A percentile compares a stretch with the other conserved stretches of the same genome.
These are phyloP conservation scores for Ogataea chonburiensis DNA, from an alignment of 805 yeast species.

Conservation along the genomic window DNA sequence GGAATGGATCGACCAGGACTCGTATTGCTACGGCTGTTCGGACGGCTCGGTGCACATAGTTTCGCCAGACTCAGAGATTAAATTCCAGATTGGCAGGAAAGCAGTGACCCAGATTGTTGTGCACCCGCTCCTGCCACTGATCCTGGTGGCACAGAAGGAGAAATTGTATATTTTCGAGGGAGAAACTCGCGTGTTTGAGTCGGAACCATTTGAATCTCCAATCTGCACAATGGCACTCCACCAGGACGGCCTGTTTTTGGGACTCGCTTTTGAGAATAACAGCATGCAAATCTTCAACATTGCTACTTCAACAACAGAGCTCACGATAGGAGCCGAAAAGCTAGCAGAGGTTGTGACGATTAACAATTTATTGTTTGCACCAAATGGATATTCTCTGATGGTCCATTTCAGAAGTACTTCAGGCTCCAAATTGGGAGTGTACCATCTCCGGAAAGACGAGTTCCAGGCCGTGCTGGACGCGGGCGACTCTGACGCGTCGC, in stretches of 20 bases:
- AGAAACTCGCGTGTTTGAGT: constrained; percentile 6
- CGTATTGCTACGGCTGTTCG: constrained; percentile 8
- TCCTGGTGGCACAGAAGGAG: constrained; percentile 16
- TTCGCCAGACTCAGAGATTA: constrained; percentile 3
- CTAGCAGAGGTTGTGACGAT: constrained; percentile 20
- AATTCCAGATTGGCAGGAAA: constrained; percentile 7
- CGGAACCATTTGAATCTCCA: constrained; percentile 6
- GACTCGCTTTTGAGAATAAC: constrained; percentile 36
- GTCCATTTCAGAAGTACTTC: constrained; percentile 13
- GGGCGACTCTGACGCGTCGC: background rate
- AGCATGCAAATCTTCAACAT: constrained; percentile 40
- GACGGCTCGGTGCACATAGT: constrained; percentile 8
- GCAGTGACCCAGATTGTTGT: constrained; percentile 9
- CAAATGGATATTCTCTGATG: constrained; percentile 63
- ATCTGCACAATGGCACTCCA: constrained; percentile 29
- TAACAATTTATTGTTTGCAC: constrained; percentile 47
- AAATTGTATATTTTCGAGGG: constrained; percentile 13
- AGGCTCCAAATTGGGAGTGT: constrained; percentile 18
- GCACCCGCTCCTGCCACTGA: constrained; percentile 14
- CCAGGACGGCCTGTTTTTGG: constrained; percentile 39
- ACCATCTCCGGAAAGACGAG: constrained; percentile 26
- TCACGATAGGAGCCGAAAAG: constrained; percentile 29
- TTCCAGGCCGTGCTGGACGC: constrained; percentile 10
- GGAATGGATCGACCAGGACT: constrained; percentile 14
- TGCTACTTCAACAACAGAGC: constrained; percentile 36